phyloP scores from a whole-genome alignment of 2,329 filamentous ascomycete species.

The Sporothrix luriei region DNA sequence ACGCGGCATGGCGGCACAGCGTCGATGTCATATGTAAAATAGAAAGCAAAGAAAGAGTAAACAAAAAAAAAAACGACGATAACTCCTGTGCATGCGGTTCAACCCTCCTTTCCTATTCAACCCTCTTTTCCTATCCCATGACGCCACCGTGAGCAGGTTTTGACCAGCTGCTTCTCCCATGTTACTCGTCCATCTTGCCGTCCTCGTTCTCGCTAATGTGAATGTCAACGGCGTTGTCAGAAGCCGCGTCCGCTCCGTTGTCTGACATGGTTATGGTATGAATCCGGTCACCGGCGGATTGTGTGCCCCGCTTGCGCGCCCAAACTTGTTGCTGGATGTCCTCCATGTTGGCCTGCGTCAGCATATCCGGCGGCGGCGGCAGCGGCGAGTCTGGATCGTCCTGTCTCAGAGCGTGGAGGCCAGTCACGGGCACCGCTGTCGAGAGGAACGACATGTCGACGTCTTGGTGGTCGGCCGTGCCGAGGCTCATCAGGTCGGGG shows the following conservation, averaged over 20 bases:
- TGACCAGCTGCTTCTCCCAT: not conserved
- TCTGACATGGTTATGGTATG: conserved; percentile 45
- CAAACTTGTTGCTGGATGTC: conserved; percentile 44
- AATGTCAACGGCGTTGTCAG: conserved; percentile 55
- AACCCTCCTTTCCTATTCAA: not conserved
- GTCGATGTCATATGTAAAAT: not conserved
- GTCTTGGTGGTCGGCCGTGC: conserved; percentile 16
- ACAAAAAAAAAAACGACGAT: conserved; percentile 3
- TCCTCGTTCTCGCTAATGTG: conserved; percentile 50
- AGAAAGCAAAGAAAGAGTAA: not conserved
- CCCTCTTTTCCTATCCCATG: not conserved
- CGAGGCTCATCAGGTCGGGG: conserved; percentile 32
- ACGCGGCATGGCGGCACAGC: not conserved
- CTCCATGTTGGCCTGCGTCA: conserved; percentile 36
- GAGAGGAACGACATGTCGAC: conserved; percentile 31
- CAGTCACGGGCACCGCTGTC: conserved; percentile 32
- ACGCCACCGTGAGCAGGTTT: not conserved
- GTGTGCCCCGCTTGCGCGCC: conserved; percentile 40
- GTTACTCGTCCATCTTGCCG: conserved; percentile 27
- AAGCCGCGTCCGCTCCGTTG: conserved; percentile 42
- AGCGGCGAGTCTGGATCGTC: conserved; percentile 24
- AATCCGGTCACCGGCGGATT: conserved; percentile 44
- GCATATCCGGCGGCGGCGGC: conserved; percentile 37
- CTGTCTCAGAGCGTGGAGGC: conserved; percentile 28
- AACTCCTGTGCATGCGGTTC: conserved; percentile 17